Evolutionary conservation across 208 protist genomes (phyloP).

Genomic region (Trypanosoma avium): DNA sequence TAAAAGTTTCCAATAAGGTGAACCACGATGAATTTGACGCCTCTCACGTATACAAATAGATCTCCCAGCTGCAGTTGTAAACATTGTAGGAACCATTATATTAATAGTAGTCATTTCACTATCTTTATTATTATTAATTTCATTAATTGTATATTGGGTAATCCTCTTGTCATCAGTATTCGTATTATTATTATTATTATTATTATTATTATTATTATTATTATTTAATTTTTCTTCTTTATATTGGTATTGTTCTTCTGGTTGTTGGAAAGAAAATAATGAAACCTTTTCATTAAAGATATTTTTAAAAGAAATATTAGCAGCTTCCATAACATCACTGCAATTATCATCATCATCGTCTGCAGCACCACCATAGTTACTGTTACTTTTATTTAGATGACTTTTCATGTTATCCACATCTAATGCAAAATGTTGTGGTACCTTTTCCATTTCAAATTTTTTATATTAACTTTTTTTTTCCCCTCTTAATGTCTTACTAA

Average conservation of each 20-base stretch:
- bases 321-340: not conserved
- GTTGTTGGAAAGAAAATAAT: not conserved
- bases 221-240: too few relatives aligned
- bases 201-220: too few relatives aligned
- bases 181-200: too few relatives aligned
- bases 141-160: not conserved
- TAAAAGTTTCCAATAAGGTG: constrained; percentile 50
- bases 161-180: not conserved
- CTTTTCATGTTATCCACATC: too few relatives aligned
- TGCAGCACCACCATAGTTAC: not conserved
- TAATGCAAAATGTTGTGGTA: too few relatives aligned
- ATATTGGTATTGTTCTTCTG: not conserved
- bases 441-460: too few relatives aligned
- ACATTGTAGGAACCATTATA: constrained; percentile 52
- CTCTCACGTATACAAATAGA: constrained; percentile 56
- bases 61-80: constrained; percentile 58
- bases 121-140: not conserved
- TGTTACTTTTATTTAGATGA: not conserved
- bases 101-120: not conserved
- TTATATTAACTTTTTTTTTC: too few relatives aligned
- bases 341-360: not conserved
- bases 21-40: constrained; percentile 30
- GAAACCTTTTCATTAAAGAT: too few relatives aligned
- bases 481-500: too few relatives aligned
- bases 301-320: not conserved